phyloP scores from a whole-genome alignment of 345 rosid species.

The Erucastrum elatum region DNA sequence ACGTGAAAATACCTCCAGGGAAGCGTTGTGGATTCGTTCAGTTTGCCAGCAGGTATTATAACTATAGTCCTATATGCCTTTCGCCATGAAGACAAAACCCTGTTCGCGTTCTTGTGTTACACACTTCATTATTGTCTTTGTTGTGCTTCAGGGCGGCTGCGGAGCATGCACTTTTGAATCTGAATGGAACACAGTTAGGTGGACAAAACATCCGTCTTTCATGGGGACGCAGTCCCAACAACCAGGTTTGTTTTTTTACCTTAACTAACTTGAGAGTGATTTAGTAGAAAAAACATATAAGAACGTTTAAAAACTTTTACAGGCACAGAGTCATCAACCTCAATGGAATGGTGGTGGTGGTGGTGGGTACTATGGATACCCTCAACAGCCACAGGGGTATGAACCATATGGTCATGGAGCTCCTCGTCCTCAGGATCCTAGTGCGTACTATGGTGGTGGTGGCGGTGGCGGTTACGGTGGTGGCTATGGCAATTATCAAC shows the following conservation, averaged over 20 bases:
- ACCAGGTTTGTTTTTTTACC: slow-evolving; percentile 58
- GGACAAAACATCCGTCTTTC: slow-evolving; percentile 91
- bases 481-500: slow-evolving; percentile 76
- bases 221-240: slow-evolving; percentile 95
- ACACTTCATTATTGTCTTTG: neutral
- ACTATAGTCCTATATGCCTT: neutral
- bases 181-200: slow-evolving; percentile 84
- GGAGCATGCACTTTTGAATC: slow-evolving; percentile 66
- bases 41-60: slow-evolving; percentile 75
- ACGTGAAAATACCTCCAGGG: slow-evolving; percentile 94
- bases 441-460: slow-evolving; percentile 84
- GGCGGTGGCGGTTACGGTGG: slow-evolving; percentile 67
- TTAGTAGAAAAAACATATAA: neutral
- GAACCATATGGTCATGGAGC: slow-evolving; percentile 82
- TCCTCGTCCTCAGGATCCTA: slow-evolving; percentile 71
- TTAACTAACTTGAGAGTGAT: neutral
- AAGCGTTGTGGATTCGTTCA: slow-evolving; percentile 99
- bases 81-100: neutral
- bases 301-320: neutral
- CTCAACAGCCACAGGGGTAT: slow-evolving; percentile 61
- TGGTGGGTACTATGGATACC: slow-evolving; percentile 56
- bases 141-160: slow-evolving; percentile 59
- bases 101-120: neutral
- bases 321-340: slow-evolving; percentile 70
- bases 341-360: slow-evolving; percentile 59